Conservation (phyloP, 2,329 filamentous ascomycete genomes). For the Phyllosticta ampelicida region DNA sequence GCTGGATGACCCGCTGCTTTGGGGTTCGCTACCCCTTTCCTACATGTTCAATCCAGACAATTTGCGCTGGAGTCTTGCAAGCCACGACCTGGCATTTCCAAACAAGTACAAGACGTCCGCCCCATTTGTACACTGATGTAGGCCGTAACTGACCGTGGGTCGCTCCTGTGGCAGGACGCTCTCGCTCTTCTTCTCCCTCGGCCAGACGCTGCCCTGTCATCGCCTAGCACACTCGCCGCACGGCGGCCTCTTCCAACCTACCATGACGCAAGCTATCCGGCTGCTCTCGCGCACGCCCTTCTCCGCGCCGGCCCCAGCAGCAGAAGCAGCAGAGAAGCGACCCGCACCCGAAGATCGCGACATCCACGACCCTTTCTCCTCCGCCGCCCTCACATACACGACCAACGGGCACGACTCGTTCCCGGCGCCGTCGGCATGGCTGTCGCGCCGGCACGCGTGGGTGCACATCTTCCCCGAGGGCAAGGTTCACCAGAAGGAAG, state of each 20-base stretch:
- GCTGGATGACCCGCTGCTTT: conserved; percentile 87
- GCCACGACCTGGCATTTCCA: conserved; percentile 90
- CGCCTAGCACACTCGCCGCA: conserved; percentile 64
- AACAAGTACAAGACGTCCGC: conserved; percentile 50
- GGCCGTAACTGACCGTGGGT: not conserved
- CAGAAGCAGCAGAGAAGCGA: not conserved
- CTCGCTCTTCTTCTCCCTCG: conserved; percentile 73
- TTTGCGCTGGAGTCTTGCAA: conserved; percentile 79
- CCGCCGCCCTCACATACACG: conserved; percentile 46
- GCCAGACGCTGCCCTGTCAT: conserved; percentile 85
- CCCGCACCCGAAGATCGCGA: too few relatives aligned
- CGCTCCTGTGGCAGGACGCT: conserved; percentile 41
- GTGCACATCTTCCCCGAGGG: conserved; percentile 95
- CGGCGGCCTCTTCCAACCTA: conserved; percentile 84
- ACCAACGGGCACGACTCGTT: conserved; percentile 58
- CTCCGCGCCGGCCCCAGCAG: conserved; percentile 15
- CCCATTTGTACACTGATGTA: not conserved
- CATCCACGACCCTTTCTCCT: conserved; percentile 45
- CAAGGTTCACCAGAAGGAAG: conserved; percentile 77
- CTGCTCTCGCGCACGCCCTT: conserved; percentile 58
- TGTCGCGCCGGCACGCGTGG: conserved; percentile 65
- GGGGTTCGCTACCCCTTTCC: conserved; percentile 72
- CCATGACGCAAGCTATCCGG: conserved; percentile 73
- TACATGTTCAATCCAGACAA: conserved; percentile 64
- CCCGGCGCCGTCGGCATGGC: conserved; percentile 60